These are phyloP conservation scores for Aspergillus oerlinghausenensis DNA, from an alignment of 2,329 filamentous ascomycete genomes.

Conservation along the genomic window DNA sequence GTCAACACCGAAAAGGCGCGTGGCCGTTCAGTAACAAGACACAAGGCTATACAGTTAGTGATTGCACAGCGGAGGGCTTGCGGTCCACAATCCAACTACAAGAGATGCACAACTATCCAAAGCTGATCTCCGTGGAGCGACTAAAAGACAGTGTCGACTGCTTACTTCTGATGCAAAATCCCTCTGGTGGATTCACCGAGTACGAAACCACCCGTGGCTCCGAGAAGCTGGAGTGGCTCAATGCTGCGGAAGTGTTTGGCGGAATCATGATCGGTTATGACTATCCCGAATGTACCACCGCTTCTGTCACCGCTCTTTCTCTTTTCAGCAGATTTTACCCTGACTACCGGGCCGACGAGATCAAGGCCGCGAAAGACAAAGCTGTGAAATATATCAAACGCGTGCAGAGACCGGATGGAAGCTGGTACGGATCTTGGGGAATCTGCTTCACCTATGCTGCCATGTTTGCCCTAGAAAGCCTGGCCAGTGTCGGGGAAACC, in stretches of 20 bases:
- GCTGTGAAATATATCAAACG: constrained; percentile 80
- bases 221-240: constrained; percentile 74
- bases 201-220: constrained; percentile 83
- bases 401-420: constrained; percentile 74
- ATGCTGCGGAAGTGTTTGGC: constrained; percentile 94
- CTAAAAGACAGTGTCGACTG: constrained; percentile 88
- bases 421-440: constrained; percentile 97
- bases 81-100: constrained; percentile 85
- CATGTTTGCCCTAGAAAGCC: constrained; percentile 91
- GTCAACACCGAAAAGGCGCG: constrained; percentile 84
- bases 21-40: constrained; percentile 93
- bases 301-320: constrained; percentile 80
- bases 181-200: constrained; percentile 77
- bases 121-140: constrained; percentile 68
- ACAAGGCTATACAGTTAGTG: constrained; percentile 92
- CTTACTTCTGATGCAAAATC: constrained; percentile 84
- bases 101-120: constrained; percentile 68
- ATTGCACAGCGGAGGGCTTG: constrained; percentile 87
- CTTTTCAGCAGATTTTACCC: constrained; percentile 80
- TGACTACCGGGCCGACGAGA: constrained; percentile 70
- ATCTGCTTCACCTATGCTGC: constrained; percentile 97
- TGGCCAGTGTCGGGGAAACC: constrained; percentile 75
- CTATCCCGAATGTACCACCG: constrained; percentile 96
- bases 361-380: constrained; percentile 64
- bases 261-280: constrained; percentile 98